Conservation (phyloP, 768 basidiomycete species). For the Kwoniella heveanensis region DNA sequence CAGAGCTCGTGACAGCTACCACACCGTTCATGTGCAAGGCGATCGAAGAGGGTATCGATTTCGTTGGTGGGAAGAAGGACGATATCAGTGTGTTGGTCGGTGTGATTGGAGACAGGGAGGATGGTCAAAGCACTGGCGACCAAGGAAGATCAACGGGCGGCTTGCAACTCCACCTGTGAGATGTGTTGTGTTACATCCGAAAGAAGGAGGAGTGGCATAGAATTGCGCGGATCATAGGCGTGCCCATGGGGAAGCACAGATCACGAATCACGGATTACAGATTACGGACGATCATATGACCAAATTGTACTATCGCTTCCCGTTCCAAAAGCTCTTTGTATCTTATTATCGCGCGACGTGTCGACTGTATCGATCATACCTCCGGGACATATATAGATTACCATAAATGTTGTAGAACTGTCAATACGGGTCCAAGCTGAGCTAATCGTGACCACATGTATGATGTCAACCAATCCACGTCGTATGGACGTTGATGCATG, state of each 20-base stretch:
- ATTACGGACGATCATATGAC: too few species aligned
- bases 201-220: neutral
- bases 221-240: too few species aligned
- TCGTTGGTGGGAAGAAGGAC: slow-evolving; percentile 81
- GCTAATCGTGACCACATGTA: too few species aligned
- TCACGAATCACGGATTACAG: too few species aligned
- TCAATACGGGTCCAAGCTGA: too few species aligned
- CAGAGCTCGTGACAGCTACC: slow-evolving; percentile 41
- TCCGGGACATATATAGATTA: neutral
- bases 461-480: too few species aligned
- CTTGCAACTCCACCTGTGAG: slow-evolving; percentile 8
- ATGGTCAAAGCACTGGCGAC: neutral
- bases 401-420: too few species aligned
- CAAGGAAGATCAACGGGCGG: neutral
- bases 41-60: slow-evolving; percentile 69
- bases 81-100: slow-evolving; percentile 73
- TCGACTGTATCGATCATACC: neutral
- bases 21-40: slow-evolving; percentile 85
- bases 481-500: too few species aligned
- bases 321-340: too few species aligned
- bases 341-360: neutral
- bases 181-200: neutral
- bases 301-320: too few species aligned
- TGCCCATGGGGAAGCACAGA: too few species aligned
- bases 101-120: slow-evolving; percentile 58